Conservation (phyloP, 2,329 filamentous ascomycete species). For the Diaporthe helianthi region DNA sequence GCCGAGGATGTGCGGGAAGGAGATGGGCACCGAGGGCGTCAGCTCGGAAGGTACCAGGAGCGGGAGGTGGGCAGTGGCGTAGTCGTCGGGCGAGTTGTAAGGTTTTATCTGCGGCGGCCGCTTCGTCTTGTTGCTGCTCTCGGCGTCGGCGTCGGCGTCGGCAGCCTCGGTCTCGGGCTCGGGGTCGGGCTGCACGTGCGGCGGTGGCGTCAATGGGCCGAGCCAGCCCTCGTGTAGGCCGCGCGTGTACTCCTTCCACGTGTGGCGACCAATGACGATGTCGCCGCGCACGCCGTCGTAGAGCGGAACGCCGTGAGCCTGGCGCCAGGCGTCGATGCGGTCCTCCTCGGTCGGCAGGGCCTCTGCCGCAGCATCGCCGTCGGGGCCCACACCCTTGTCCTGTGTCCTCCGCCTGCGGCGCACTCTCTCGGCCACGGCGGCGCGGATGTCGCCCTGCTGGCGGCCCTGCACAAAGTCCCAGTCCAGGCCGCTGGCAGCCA, state of each 20-base stretch:
- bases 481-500: slow-evolving; percentile 88
- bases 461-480: slow-evolving; percentile 96
- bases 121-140: slow-evolving; percentile 59
- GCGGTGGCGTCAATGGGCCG: slow-evolving; percentile 76
- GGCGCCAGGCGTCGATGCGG: slow-evolving; percentile 68
- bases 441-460: slow-evolving; percentile 90
- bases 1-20: slow-evolving; percentile 89
- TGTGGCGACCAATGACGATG: slow-evolving; percentile 85
- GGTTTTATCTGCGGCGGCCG: slow-evolving; percentile 70
- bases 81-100: slow-evolving; percentile 77
- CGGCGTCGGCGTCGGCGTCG: slow-evolving; percentile 43
- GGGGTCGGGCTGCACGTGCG: slow-evolving; percentile 42
- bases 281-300: slow-evolving; percentile 82
- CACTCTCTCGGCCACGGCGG: slow-evolving; percentile 85
- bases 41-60: slow-evolving; percentile 72
- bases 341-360: slow-evolving; percentile 62
- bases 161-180: slow-evolving; percentile 38
- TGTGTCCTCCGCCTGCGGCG: slow-evolving; percentile 71
- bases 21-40: slow-evolving; percentile 74
- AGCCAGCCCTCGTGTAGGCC: slow-evolving; percentile 97
- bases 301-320: slow-evolving; percentile 70
- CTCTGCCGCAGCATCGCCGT: slow-evolving; percentile 50
- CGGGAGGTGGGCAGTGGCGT: slow-evolving; percentile 70
- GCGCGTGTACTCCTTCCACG: slow-evolving; percentile 97
- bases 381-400: slow-evolving; percentile 49